phyloP scores from a whole-genome alignment of 305 asterid species.

The Fraxinus paxiana region DNA sequence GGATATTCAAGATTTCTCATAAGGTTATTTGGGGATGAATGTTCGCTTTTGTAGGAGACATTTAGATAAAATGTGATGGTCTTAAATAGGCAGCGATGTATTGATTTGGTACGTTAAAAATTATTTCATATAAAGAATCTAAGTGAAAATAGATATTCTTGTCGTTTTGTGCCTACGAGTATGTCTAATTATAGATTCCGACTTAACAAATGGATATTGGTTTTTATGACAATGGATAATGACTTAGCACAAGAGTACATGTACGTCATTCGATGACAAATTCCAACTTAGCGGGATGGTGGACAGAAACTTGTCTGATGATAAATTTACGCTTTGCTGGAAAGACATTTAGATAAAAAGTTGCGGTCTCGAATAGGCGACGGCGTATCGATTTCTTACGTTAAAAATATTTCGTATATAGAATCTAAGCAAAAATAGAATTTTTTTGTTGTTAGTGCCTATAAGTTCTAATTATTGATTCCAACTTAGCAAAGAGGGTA shows the following conservation, averaged over 20 bases:
- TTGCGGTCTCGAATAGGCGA: background rate
- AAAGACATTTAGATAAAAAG: background rate
- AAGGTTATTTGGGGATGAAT: background rate
- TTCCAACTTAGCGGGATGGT: background rate
- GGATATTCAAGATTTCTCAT: background rate
- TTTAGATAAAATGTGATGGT: background rate
- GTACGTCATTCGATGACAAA: background rate
- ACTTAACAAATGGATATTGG: background rate
- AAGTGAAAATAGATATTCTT: background rate
- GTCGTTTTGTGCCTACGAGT: background rate
- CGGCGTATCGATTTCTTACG: background rate
- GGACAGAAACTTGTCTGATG: background rate
- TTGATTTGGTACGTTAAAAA: background rate
- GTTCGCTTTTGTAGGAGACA: background rate
- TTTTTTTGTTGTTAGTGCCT: background rate
- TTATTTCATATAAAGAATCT: background rate
- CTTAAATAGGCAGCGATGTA: background rate
- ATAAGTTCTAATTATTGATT: background rate
- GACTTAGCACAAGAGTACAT: background rate
- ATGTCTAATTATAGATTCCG: background rate
- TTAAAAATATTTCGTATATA: background rate
- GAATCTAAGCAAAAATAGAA: background rate
- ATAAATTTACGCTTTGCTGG: background rate
- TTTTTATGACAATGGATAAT: background rate
- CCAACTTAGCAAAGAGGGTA: background rate